Evolutionary conservation across 1,284 basidiomycete species (phyloP), one percentile per base, ranked within the genome.

Genomic region (Vanrija sp.): DNA sequence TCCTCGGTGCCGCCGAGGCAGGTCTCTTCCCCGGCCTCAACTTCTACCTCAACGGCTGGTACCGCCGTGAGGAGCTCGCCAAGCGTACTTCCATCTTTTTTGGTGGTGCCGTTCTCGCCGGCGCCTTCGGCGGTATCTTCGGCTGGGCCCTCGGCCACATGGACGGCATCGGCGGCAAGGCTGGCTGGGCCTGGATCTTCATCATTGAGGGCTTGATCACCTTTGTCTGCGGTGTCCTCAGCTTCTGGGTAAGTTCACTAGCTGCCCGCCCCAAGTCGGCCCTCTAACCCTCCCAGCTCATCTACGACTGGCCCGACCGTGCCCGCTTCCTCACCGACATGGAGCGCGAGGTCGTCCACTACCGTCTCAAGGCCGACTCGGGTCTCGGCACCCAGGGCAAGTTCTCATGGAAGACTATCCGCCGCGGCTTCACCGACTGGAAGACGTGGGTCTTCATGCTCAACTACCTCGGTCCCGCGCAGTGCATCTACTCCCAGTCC

Each of bases 171-270:
- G 78, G 78, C 18, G 78, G 77, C 28, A 72, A 73, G 51, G 56
- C 62, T 6, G 79, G 79, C 29, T 79, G 77, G 77, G 63, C 65
- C 6, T 78, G 78, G 77, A 77, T 79, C 48, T 78, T 79, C 67
- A 76, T 78, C 59, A 72, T 76, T 48, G 76, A 78, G 56, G 76
- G 77, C 9, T 60, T 78, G 5, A 34, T 76, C 14, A 76, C 75
- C 0, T 65, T 77, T 51, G 59, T 75, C 26, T 62, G 76, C 43
- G 77, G 66, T 28, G 51, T 65, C 46, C 53, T 51, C 4, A 71
- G 75, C 0, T 69, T 72, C 47, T 78, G 64, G 62, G 70, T 76
- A 61, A 34, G 34, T 34, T 15, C 10, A 34, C 34, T 14, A 14
- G 14, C 34, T 28, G 28, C 12, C 21, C 21, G 21, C 21, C 21